These are phyloP conservation scores for Neolentinus lepideus DNA, from an alignment of 1,284 basidiomycete genomes.

Conservation along the genomic window DNA sequence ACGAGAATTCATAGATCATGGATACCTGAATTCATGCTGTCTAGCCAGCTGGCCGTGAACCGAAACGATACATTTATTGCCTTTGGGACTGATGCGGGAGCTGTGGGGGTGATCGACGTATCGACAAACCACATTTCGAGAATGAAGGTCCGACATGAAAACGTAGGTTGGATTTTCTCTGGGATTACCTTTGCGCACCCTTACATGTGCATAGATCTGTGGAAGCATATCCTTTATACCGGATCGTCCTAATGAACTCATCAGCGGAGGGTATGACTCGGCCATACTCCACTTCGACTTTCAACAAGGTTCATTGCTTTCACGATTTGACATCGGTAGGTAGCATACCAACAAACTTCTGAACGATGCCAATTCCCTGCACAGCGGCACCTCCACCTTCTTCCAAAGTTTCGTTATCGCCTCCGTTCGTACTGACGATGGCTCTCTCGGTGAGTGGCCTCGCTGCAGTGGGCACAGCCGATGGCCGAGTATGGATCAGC, in stretches of 20 bases:
- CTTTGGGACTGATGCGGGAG: slow-evolving; percentile 63
- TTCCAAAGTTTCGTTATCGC: slow-evolving; percentile 51
- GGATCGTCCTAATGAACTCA: slow-evolving; percentile 56
- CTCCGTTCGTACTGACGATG: slow-evolving; percentile 63
- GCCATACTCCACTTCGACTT: slow-evolving; percentile 63
- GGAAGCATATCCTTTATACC: slow-evolving; percentile 63
- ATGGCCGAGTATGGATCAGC: slow-evolving; percentile 65
- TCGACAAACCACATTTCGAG: slow-evolving; percentile 33
- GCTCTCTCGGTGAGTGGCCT: slow-evolving; percentile 49
- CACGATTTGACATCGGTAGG: slow-evolving; percentile 51
- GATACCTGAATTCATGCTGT: slow-evolving; percentile 19
- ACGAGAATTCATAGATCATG: slow-evolving; percentile 12
- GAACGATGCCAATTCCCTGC: not conserved
- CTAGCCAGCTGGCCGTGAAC: slow-evolving; percentile 55
- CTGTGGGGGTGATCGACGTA: slow-evolving; percentile 58
- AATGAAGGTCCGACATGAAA: slow-evolving; percentile 59
- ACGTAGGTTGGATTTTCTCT: slow-evolving; percentile 32
- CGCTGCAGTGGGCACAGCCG: slow-evolving; percentile 65
- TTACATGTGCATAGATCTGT: slow-evolving; percentile 44
- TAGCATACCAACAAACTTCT: not conserved
- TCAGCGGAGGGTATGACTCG: slow-evolving; percentile 73
- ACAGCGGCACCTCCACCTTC: slow-evolving; percentile 32
- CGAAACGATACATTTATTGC: slow-evolving; percentile 48
- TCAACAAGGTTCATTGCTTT: slow-evolving; percentile 46
- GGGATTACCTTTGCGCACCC: not conserved